Percentiles rank a stretch among this genome's conserved stretches.
These are phyloP conservation scores for Fraxinus quadrangulata DNA, from an alignment of 257 asterid species.

Conservation along the genomic window DNA sequence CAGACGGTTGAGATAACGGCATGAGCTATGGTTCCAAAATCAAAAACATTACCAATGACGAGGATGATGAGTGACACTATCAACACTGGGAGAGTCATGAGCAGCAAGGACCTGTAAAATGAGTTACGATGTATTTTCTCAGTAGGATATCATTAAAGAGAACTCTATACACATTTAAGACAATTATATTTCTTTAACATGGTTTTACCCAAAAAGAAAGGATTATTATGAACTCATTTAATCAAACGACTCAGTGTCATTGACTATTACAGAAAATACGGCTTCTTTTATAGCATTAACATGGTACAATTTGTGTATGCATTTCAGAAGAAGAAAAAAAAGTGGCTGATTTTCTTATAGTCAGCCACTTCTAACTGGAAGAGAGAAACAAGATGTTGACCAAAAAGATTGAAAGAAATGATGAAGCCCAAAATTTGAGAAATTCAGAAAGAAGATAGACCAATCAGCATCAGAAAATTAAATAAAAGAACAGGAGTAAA, in stretches of 20 bases:
- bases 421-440: neutral
- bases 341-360: neutral
- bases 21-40: slow-evolving; percentile 58
- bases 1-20: slow-evolving; percentile 74
- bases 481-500: neutral
- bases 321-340: neutral
- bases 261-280: too few species aligned
- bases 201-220: too few species aligned
- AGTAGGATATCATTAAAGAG: neutral
- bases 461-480: neutral
- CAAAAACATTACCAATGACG: slow-evolving; percentile 62
- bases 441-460: neutral
- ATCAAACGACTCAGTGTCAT: too few species aligned
- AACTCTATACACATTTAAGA: neutral
- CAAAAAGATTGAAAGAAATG: neutral
- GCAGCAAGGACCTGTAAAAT: slow-evolving; percentile 68
- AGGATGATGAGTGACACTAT: slow-evolving; percentile 59
- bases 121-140: neutral
- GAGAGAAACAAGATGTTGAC: neutral
- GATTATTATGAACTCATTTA: too few species aligned
- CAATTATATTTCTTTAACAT: too few species aligned
- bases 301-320: neutral
- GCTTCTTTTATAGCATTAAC: too few species aligned
- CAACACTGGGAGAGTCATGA: slow-evolving; percentile 72
- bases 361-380: neutral